phyloP scores from a whole-genome alignment of 495 filamentous ascomycete genomes.

The Xylaria sp. region DNA sequence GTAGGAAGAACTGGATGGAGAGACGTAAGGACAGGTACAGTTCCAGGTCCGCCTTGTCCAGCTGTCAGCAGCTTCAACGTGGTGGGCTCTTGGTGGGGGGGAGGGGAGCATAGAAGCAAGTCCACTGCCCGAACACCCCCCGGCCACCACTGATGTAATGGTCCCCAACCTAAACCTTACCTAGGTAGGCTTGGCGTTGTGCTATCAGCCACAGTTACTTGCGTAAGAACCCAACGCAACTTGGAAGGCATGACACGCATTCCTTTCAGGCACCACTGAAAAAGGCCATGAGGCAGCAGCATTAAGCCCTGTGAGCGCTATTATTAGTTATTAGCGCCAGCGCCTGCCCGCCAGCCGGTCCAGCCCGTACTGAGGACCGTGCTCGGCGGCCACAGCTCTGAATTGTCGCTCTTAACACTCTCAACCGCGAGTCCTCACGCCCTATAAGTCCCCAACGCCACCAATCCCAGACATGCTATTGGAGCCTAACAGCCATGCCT shows the following conservation, averaged over 20 bases:
- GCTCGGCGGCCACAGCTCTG: neutral
- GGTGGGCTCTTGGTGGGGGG: constrained; percentile 40
- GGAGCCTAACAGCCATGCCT: constrained; percentile 5
- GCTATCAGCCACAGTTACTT: constrained; percentile 45
- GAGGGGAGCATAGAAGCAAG: constrained; percentile 32
- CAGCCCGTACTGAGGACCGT: neutral
- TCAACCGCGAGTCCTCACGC: neutral
- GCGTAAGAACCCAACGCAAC: constrained; percentile 44
- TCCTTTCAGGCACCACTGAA: constrained; percentile 17
- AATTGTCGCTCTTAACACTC: neutral
- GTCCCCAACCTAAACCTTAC: constrained; percentile 21
- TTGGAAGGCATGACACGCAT: constrained; percentile 32
- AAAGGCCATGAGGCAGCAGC: neutral
- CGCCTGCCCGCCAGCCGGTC: constrained; percentile 13
- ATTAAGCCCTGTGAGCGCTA: neutral
- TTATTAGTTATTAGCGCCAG: constrained; percentile 18
- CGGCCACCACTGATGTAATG: constrained; percentile 45
- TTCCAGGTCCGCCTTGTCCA: constrained; percentile 22
- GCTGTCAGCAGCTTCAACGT: constrained; percentile 31
- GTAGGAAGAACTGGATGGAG: constrained; percentile 29
- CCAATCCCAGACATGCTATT: neutral
- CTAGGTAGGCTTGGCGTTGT: constrained; percentile 36
- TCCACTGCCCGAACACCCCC: neutral
- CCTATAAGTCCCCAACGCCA: neutral
- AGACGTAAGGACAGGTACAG: constrained; percentile 31